These are phyloP conservation scores for Wickerhamomyces hampshirensis DNA, from an alignment of 805 yeast species.

Conservation along the genomic window DNA sequence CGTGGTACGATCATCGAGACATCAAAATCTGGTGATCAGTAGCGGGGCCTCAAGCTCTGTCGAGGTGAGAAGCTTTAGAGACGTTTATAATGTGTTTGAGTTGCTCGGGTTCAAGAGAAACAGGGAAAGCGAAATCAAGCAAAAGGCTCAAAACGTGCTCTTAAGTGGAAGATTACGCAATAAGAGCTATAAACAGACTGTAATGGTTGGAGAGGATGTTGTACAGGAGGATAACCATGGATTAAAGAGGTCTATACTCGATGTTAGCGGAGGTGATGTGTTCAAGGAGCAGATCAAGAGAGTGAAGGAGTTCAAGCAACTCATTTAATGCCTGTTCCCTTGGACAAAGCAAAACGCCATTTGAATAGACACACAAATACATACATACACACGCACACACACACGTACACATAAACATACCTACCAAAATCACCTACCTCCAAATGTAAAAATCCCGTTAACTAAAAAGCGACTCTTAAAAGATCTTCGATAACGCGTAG, in stretches of 20 bases:
- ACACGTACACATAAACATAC: no score
- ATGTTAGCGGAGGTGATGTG: slow-evolving; percentile 18
- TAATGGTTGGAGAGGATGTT: slow-evolving; percentile 47
- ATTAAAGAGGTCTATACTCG: slow-evolving; percentile 17
- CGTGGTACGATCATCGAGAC: slow-evolving; percentile 75
- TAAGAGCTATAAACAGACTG: slow-evolving; percentile 73
- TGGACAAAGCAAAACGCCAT: no score
- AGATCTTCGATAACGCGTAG: no score
- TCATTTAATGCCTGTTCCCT: no score
- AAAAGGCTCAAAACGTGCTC: slow-evolving; percentile 58
- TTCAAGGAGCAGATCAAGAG: slow-evolving; percentile 23
- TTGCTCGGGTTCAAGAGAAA: slow-evolving; percentile 64
- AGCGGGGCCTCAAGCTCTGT: slow-evolving; percentile 63
- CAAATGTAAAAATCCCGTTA: no score
- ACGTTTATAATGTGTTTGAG: slow-evolving; percentile 59
- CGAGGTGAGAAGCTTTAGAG: slow-evolving; percentile 62
- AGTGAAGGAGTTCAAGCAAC: slow-evolving; percentile 10
- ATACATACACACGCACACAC: no score
- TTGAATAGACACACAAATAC: no score
- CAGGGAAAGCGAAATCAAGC: slow-evolving; percentile 50
- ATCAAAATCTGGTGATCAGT: slow-evolving; percentile 72
- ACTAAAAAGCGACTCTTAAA: no score
- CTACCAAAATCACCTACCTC: no score
- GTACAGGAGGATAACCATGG: slow-evolving; percentile 22
- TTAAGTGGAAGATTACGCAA: slow-evolving; percentile 70